Percentiles rank a stretch among this genome's conserved stretches.
Evolutionary conservation across 2,329 filamentous ascomycete species (phyloP).

Genomic region (Huntiella moniliformis): DNA sequence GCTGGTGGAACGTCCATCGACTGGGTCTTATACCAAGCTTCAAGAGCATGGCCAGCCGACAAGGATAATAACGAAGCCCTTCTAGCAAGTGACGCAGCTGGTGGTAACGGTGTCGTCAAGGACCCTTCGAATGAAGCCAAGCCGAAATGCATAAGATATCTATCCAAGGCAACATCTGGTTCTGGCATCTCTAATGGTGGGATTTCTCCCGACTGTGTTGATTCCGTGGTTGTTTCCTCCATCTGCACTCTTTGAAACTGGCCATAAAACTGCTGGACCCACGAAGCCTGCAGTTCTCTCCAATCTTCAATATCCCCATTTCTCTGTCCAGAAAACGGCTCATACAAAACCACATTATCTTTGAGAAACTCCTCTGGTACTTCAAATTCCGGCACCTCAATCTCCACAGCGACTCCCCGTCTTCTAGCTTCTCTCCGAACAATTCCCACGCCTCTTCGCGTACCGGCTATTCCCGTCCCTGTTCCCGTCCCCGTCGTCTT

Average conservation of each 20-base stretch:
- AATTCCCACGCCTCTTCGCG: too few species aligned
- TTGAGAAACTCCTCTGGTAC: constrained; percentile 4
- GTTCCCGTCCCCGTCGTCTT: too few species aligned
- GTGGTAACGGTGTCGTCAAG: background rate
- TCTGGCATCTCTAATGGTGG: background rate
- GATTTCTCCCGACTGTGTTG: background rate
- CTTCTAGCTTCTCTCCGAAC: too few species aligned
- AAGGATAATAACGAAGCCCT: constrained; percentile 7
- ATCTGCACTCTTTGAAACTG: background rate
- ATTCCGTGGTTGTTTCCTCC: background rate
- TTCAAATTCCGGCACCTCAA: background rate
- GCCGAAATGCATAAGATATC: background rate
- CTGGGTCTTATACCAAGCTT: constrained; percentile 6
- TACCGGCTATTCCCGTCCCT: too few species aligned
- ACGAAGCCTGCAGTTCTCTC: constrained; percentile 9
- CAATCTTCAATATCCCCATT: constrained; percentile 2
- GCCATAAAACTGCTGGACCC: constrained; percentile 10
- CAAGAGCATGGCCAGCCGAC: constrained; percentile 5
- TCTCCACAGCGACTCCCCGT: too few species aligned
- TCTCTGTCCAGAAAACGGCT: constrained; percentile 3
- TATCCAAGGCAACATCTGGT: background rate
- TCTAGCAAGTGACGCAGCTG: too few species aligned
- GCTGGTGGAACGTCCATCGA: too few species aligned
- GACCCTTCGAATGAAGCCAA: background rate
- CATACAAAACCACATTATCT: constrained; percentile 7